Evolutionary conservation across 1,284 basidiomycete genomes (phyloP), one percentile per base, ranked within the genome.

Genomic region (Cutaneotrichosporon sp.): DNA sequence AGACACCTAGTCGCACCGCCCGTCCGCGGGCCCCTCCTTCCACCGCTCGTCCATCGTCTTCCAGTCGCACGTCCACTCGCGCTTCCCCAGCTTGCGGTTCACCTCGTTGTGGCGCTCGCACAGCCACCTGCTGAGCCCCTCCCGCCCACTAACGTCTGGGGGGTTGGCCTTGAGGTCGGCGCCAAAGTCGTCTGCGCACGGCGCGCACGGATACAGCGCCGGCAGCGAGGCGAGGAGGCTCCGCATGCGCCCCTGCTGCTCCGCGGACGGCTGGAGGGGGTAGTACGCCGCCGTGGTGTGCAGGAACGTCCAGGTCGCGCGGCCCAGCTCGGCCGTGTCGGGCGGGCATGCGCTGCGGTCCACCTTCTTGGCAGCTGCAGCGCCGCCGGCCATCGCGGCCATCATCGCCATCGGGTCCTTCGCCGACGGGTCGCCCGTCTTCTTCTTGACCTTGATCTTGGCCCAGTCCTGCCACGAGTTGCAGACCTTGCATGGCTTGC

Each of bases 231-330:
- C 84, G 13, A 97, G 81, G 20, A 97, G 84, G 65, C 83, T 83
- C 42, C 90, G 81, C 91, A 97, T 95, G 65, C 89, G 87, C 24
- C 84, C 83, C 64, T 90, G 87, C 68, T 94, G 90, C 5, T 80
- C 80, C 0, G 86, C 81, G 0, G 87, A 85, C 0, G 94, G 90
- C 27, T 81, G 78, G 27, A 88, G 84, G n/a, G 94, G 93, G 79
- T 94, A 97, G 79, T 97, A 95, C 18, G 94, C 91, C 0, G 92
- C 92, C 4, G 93, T 89, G 1, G 92, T 89, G 76, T 97, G 94
- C 38, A 97, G 83, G 84, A 97, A 97, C 20, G 92, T 90, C 94
- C 94, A 97, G 4, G 94, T 95, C 53, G 94, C 89, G 55, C 87
- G 86, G 6, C 94, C 94, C 45, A 97, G 87, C 60, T 86, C 83